Base-by-base conservation (phyloP, 2,329 filamentous ascomycete genomes). In the Purpureocillium takamizusanense region DNA sequence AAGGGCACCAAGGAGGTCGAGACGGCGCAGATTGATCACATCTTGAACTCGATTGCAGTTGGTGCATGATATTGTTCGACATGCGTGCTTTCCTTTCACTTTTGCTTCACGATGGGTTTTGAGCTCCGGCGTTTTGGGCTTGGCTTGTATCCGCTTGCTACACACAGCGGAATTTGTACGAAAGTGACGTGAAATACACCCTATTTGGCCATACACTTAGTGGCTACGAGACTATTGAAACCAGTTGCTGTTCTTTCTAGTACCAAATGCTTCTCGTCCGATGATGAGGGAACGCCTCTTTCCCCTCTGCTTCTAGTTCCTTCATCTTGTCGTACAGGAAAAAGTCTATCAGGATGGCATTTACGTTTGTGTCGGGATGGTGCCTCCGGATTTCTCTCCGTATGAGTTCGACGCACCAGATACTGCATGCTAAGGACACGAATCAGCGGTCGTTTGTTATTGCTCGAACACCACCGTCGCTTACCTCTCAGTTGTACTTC, bases 281-380 rank as follows among this genome's bases (percentile, higher is more conserved):
- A 62, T 95, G 89, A 62, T 95, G 88, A 5, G 86, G 86, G 35
- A 62, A 50, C 31, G 65, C 69, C 54, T 80, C 75, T 39, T 70
- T 59, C 37, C 78, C 68, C 47, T 68, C 58, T 1, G 64, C 67
- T 59, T 97, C 90, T 55, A 84, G 60, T 54, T 87, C 83, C 60
- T 97, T 98, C 65, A 92, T 88, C 14, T 83, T 79, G 63, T 98
- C 92, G 56, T 98, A 98, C 39, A 98, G 67, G 60, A 95, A 95
- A 63, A 97, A 98, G 61, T 98, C 92, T 46, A 98, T 92, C 51
- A 98, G 61, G 30, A 97, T 86, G 18, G 92, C 89, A 56, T 98
- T 98, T 49, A 82, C 62, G 37, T 76, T 69, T 1, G 80, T 72
- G 9, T 82, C 78, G 1, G 88, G 85, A 51, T 95, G 78, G 12